These are phyloP conservation scores for Russula virescens DNA, from an alignment of 768 basidiomycete genomes.

Conservation along the genomic window DNA sequence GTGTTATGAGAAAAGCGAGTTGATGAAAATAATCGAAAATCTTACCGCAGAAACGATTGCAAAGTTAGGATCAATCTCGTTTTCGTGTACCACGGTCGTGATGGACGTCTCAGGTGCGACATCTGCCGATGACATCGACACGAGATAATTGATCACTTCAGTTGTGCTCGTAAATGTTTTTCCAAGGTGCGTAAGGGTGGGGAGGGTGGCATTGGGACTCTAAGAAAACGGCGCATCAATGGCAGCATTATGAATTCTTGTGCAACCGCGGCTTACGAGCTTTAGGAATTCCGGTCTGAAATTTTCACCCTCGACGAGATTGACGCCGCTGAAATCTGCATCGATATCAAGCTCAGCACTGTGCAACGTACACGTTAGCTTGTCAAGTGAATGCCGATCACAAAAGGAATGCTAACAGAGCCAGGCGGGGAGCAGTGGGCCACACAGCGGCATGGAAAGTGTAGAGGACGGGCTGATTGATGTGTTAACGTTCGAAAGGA, in stretches of 20 bases:
- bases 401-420: no score
- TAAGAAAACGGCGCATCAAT: conserved; percentile 1
- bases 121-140: conserved; percentile 35
- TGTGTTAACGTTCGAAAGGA: no score
- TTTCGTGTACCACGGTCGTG: conserved; percentile 40
- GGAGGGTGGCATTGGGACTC: conserved; percentile 19
- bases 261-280: neutral
- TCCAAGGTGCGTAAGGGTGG: conserved; percentile 4
- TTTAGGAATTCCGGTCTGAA: conserved; percentile 5
- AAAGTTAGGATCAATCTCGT: conserved; percentile 48
- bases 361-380: neutral
- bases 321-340: neutral
- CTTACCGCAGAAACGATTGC: conserved; percentile 38
- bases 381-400: no score
- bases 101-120: conserved; percentile 34
- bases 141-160: conserved; percentile 39
- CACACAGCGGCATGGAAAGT: no score
- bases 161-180: conserved; percentile 35
- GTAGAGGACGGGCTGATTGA: no score
- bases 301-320: conserved; percentile 1
- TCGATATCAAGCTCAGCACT: conserved; percentile 14
- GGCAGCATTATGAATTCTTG: neutral
- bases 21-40: neutral
- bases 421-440: no score
- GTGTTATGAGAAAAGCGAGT: neutral